These are phyloP conservation scores for Pythium dissimile DNA, from an alignment of 352 stramenopile species.

Conservation along the genomic window DNA sequence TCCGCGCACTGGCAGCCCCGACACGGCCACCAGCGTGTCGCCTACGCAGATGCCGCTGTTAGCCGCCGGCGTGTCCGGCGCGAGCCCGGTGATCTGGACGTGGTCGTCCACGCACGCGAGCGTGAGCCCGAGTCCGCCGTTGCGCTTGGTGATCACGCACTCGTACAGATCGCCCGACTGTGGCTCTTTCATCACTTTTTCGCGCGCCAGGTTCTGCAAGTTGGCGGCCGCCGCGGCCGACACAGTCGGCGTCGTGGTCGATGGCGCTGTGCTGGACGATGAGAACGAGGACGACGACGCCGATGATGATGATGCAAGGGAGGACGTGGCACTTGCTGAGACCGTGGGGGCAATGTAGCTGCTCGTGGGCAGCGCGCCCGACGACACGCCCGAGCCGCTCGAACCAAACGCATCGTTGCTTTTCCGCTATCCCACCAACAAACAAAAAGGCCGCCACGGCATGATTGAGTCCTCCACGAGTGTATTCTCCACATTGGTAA, in stretches of 20 bases:
- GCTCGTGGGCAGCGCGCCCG: slow-evolving; percentile 20
- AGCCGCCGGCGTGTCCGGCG: slow-evolving; percentile 61
- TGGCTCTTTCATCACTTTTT: slow-evolving; percentile 83
- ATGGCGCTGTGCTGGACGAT: neutral
- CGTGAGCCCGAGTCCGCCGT: slow-evolving; percentile 68
- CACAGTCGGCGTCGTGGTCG: slow-evolving; percentile 22
- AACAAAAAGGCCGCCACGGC: neutral
- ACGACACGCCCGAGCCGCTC: slow-evolving; percentile 3
- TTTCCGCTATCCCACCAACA: slow-evolving; percentile 69
- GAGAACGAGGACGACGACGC: slow-evolving; percentile 1
- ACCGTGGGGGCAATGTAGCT: slow-evolving; percentile 13
- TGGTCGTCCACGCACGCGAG: slow-evolving; percentile 80
- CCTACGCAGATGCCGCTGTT: slow-evolving; percentile 76
- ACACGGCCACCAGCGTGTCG: slow-evolving; percentile 75
- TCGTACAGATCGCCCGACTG: slow-evolving; percentile 82
- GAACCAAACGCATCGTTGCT: slow-evolving; percentile 38
- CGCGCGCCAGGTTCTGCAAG: slow-evolving; percentile 31
- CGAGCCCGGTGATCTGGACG: slow-evolving; percentile 78
- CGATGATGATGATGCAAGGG: neutral
- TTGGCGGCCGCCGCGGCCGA: slow-evolving; percentile 5
- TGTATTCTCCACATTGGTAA: too few relatives aligned
- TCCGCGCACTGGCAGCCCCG: slow-evolving; percentile 62
- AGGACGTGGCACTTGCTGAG: neutral
- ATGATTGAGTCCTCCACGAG: neutral
- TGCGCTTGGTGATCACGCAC: slow-evolving; percentile 80